phyloP scores from a whole-genome alignment of 257 asterid genomes.

The Ocimum tenuiflorum region DNA sequence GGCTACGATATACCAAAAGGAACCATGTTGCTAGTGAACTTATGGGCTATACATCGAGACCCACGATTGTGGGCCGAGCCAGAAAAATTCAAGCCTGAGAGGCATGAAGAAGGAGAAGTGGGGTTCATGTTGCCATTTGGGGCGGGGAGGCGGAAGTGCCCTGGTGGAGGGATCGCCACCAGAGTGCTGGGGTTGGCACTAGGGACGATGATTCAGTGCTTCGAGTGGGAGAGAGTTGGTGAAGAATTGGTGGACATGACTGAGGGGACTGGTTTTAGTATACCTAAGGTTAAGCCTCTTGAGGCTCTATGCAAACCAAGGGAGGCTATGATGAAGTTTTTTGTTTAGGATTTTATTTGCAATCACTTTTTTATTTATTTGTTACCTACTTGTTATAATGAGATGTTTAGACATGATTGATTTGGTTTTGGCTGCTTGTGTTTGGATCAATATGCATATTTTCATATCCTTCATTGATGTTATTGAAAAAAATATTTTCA shows the following conservation, averaged over 20 bases:
- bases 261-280: conserved; percentile 24
- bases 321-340: neutral
- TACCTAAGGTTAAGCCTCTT: conserved; percentile 28
- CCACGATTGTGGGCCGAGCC: conserved; percentile 29
- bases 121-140: conserved; percentile 27
- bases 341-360: neutral
- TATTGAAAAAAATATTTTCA: neutral
- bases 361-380: too few relatives aligned
- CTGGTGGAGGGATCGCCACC: conserved; percentile 26
- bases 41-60: conserved; percentile 35
- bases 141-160: conserved; percentile 25
- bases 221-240: conserved; percentile 25
- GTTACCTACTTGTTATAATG: neutral
- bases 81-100: conserved; percentile 21
- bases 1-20: too few relatives aligned
- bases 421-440: too few relatives aligned
- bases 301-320: conserved; percentile 29
- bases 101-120: conserved; percentile 14
- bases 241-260: conserved; percentile 27
- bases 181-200: conserved; percentile 29
- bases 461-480: neutral
- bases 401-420: neutral
- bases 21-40: conserved; percentile 27
- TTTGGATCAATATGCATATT: too few relatives aligned
- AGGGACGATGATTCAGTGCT: conserved; percentile 25